A percentile compares a stretch with the other conserved stretches of the same genome.
These are phyloP conservation scores for Suillus decipiens DNA, from an alignment of 768 basidiomycete genomes.

Conservation along the genomic window DNA sequence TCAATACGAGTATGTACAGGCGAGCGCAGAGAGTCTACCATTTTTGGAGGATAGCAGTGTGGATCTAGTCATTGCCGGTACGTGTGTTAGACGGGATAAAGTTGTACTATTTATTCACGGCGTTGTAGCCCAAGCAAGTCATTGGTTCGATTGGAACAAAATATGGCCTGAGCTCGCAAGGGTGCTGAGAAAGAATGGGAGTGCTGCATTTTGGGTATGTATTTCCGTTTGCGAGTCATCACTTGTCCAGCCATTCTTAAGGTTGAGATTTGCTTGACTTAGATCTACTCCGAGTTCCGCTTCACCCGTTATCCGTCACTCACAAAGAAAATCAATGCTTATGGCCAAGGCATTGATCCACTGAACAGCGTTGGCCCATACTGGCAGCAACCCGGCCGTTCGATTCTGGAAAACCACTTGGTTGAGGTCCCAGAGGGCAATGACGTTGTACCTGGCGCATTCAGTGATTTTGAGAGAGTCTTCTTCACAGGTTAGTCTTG, in stretches of 20 bases:
- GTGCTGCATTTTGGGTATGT: constrained; percentile 73
- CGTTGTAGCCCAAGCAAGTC: constrained; percentile 66
- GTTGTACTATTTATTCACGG: background rate
- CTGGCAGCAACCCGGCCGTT: constrained; percentile 40
- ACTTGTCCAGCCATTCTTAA: background rate
- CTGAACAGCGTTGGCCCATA: constrained; percentile 59
- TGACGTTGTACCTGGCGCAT: constrained; percentile 33
- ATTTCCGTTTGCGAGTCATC: background rate
- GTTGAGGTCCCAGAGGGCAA: constrained; percentile 63
- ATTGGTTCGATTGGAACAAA: constrained; percentile 79
- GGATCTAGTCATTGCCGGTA: constrained; percentile 71
- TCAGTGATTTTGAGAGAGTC: constrained; percentile 49
- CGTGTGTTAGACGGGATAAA: constrained; percentile 16
- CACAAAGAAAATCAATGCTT: constrained; percentile 60
- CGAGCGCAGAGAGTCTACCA: constrained; percentile 55
- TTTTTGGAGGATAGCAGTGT: constrained; percentile 52
- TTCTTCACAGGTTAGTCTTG: constrained; percentile 56
- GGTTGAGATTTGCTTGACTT: background rate
- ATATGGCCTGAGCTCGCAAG: constrained; percentile 35
- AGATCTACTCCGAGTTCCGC: constrained; percentile 72
- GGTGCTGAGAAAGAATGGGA: constrained; percentile 61
- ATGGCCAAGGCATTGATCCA: constrained; percentile 57
- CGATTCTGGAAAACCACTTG: constrained; percentile 67
- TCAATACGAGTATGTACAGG: constrained; percentile 37
- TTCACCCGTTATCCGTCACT: constrained; percentile 58